Conservation (phyloP, 176 grass and related monocot genomes). For the Secale cereale region DNA sequence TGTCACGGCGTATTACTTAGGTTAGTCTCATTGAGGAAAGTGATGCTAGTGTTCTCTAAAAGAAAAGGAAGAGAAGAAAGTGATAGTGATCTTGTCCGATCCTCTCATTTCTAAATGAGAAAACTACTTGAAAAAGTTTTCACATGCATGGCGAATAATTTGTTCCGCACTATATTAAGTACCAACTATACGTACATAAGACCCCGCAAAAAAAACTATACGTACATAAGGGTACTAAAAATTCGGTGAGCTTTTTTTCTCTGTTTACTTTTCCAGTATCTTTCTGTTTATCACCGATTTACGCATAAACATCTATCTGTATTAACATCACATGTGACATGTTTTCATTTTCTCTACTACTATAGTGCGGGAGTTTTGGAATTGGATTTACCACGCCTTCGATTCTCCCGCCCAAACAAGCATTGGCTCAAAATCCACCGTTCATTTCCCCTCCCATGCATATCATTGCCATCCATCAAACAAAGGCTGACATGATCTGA, state of each 20-base stretch:
- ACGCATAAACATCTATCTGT: neutral
- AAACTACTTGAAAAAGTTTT: neutral
- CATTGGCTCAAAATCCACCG: no score
- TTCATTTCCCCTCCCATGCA: no score
- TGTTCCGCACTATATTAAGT: neutral
- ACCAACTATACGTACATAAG: no score
- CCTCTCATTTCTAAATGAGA: neutral
- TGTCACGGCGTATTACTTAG: conserved; percentile 22
- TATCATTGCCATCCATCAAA: no score
- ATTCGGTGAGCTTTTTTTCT: neutral
- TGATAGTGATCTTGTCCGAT: conserved; percentile 27
- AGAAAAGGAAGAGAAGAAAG: neutral
- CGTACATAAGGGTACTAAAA: neutral
- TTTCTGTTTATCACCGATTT: neutral
- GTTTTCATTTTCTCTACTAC: no score
- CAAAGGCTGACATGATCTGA: no score
- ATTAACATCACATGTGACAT: no score
- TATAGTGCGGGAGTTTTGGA: no score
- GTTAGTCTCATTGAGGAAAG: conserved; percentile 22
- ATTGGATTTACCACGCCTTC: no score
- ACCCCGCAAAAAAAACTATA: no score
- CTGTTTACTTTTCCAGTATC: neutral
- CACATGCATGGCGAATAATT: neutral
- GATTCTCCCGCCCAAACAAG: no score
- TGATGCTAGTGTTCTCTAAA: neutral